Conservation (phyloP, 306 rosid genomes). For the Lathyrus aphaca region DNA sequence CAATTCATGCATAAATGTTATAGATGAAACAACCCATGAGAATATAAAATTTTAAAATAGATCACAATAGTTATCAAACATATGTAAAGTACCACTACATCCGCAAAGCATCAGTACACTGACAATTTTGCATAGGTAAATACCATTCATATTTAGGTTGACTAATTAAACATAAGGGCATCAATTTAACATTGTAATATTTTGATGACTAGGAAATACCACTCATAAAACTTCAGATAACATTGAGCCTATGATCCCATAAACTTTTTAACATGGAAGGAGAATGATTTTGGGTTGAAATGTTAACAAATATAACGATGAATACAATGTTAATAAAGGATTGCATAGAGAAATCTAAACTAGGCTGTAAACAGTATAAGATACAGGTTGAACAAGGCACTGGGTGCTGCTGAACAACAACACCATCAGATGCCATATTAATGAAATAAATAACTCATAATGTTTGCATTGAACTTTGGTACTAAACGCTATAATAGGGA, state of each 20-base stretch:
- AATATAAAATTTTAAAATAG: conserved; percentile 7
- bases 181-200: conserved; percentile 14
- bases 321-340: conserved; percentile 1
- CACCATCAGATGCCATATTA: conserved; percentile 18
- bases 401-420: background rate
- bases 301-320: no score
- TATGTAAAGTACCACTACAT: conserved; percentile 14
- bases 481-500: background rate
- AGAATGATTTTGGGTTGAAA: background rate
- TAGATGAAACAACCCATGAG: conserved; percentile 1
- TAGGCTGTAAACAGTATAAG: background rate
- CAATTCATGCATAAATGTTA: conserved; percentile 31
- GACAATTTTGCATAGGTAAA: conserved; percentile 22
- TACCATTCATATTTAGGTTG: conserved; percentile 11
- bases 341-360: conserved; percentile 7
- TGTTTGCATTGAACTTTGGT: conserved; percentile 8
- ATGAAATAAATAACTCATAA: background rate
- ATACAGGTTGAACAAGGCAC: conserved; percentile 17
- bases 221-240: background rate
- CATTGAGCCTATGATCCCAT: conserved; percentile 6
- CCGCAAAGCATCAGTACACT: conserved; percentile 6
- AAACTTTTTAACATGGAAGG: background rate
- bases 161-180: conserved; percentile 7
- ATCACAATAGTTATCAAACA: conserved; percentile 25
- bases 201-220: conserved; percentile 1